These are phyloP conservation scores for Lactarius vividus DNA, from an alignment of 768 basidiomycete genomes.

Conservation along the genomic window DNA sequence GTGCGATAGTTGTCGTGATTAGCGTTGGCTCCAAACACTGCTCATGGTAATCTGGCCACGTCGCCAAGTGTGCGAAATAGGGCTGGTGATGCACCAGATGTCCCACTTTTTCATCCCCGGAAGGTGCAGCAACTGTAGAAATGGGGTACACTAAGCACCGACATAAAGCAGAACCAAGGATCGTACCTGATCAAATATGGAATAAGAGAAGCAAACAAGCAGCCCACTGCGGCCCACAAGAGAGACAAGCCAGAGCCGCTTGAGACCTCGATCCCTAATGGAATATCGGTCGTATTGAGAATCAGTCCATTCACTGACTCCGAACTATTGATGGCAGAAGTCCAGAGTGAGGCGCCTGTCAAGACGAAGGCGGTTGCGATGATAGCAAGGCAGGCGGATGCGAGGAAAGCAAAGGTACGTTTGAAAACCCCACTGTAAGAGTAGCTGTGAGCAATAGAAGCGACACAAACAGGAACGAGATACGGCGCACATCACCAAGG, in stretches of 20 bases:
- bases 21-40: slow-evolving; percentile 15
- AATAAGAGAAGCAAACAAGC: slow-evolving; percentile 58
- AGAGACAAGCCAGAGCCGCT: slow-evolving; percentile 62
- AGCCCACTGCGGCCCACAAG: slow-evolving; percentile 72
- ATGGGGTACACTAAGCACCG: neutral
- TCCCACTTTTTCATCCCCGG: slow-evolving; percentile 42
- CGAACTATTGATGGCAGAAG: slow-evolving; percentile 63
- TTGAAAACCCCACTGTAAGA: slow-evolving; percentile 59
- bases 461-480: slow-evolving; percentile 7
- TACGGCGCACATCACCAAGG: slow-evolving; percentile 59
- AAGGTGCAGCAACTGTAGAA: slow-evolving; percentile 72
- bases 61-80: neutral
- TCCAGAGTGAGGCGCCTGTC: slow-evolving; percentile 75
- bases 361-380: slow-evolving; percentile 61
- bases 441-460: slow-evolving; percentile 3
- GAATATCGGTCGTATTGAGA: slow-evolving; percentile 39
- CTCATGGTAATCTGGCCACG: neutral
- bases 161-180: neutral
- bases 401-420: slow-evolving; percentile 61
- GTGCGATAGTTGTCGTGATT: slow-evolving; percentile 7
- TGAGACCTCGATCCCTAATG: slow-evolving; percentile 62
- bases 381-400: slow-evolving; percentile 62
- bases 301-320: slow-evolving; percentile 55
- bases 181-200: slow-evolving; percentile 78
- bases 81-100: neutral